phyloP scores from a whole-genome alignment of 2,329 filamentous ascomycete genomes.

The Orbilia ellipsospora region DNA sequence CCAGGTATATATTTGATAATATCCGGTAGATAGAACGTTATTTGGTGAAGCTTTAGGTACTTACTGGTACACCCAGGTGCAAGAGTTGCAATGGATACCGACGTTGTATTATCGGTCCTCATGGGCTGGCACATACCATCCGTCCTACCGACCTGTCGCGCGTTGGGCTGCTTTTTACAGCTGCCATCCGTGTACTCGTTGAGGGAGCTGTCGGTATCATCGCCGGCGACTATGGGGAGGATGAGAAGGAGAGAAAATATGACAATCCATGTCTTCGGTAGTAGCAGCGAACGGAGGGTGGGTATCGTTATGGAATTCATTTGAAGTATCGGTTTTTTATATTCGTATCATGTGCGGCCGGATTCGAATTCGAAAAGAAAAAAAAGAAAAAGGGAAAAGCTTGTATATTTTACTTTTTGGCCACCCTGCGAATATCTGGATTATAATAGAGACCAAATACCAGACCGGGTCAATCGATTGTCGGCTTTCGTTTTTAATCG shows the following conservation, averaged over 20 bases:
- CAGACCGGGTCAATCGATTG: too few relatives aligned
- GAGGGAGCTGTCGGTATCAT: slow-evolving; percentile 29
- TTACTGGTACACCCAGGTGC: slow-evolving; percentile 50
- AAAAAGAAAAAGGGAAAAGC: too few relatives aligned
- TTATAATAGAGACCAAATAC: too few relatives aligned
- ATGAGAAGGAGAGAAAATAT: slow-evolving; percentile 25
- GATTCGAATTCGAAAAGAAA: neutral
- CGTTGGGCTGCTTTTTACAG: neutral
- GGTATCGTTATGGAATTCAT: slow-evolving; percentile 18
- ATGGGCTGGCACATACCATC: slow-evolving; percentile 33
- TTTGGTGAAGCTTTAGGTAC: slow-evolving; percentile 6
- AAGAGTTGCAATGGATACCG: slow-evolving; percentile 15
- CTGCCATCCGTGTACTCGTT: slow-evolving; percentile 27
- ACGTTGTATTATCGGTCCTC: slow-evolving; percentile 20
- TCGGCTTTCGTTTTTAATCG: too few relatives aligned
- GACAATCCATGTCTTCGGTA: slow-evolving; percentile 9
- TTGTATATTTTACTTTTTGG: too few relatives aligned
- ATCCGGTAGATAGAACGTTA: neutral
- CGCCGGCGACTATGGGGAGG: neutral
- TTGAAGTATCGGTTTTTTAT: neutral
- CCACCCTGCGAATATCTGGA: too few relatives aligned
- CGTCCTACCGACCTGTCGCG: slow-evolving; percentile 18
- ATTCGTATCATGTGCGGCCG: neutral
- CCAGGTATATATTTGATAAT: neutral
- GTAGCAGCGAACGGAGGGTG: neutral